phyloP scores from a whole-genome alignment of 306 rosid species.

The Quercus bicolor region DNA sequence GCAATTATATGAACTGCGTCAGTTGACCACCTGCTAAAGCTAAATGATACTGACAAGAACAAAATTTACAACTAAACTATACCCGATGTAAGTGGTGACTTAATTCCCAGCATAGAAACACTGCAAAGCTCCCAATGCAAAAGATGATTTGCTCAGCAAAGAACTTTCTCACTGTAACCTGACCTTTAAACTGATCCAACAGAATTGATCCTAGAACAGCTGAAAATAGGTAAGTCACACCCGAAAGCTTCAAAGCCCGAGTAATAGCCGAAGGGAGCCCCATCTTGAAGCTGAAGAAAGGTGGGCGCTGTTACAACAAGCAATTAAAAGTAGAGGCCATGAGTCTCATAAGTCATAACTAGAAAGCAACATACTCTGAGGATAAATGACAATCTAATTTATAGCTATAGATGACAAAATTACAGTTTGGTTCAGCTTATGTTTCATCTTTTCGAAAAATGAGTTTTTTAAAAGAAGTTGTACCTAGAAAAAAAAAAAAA shows the following conservation, averaged over 20 bases:
- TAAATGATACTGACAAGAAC: not conserved
- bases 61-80: not conserved
- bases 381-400: not conserved
- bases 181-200: slow-evolving; percentile 37
- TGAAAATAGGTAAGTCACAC: slow-evolving; percentile 50
- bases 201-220: slow-evolving; percentile 47
- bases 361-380: slow-evolving; percentile 1
- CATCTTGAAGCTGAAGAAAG: slow-evolving; percentile 95
- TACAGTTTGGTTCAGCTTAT: too few species aligned
- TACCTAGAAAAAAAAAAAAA: too few species aligned
- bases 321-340: slow-evolving; percentile 19
- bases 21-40: not conserved
- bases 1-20: not conserved
- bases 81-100: slow-evolving; percentile 82
- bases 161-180: slow-evolving; percentile 31
- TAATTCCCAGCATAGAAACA: slow-evolving; percentile 80
- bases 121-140: slow-evolving; percentile 55
- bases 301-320: slow-evolving; percentile 69
- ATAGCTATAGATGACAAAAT: not conserved
- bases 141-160: slow-evolving; percentile 46
- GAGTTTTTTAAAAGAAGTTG: too few species aligned
- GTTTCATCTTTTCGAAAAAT: too few species aligned
- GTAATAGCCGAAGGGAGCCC: slow-evolving; percentile 61
- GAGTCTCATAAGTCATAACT: not conserved
- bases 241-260: slow-evolving; percentile 64